phyloP scores from a whole-genome alignment of 2,329 filamentous ascomycete genomes.

The Diaporthe vaccinii region DNA sequence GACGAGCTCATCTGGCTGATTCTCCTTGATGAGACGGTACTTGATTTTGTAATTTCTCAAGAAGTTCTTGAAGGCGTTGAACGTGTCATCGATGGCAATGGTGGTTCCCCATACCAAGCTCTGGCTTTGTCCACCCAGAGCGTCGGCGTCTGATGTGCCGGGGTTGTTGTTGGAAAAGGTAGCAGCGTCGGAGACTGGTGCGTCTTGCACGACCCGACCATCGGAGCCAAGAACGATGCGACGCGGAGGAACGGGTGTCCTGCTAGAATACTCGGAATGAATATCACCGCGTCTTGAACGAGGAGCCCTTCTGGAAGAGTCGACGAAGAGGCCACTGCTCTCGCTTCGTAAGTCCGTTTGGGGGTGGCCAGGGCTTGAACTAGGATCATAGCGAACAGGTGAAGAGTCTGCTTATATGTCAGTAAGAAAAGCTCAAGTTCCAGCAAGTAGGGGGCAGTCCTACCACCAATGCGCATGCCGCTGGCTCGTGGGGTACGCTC shows the following conservation, averaged over 20 bases:
- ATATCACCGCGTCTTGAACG: slow-evolving; percentile 82
- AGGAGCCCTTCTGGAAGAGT: slow-evolving; percentile 59
- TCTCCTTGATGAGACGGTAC: slow-evolving; percentile 92
- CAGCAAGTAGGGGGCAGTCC: slow-evolving; percentile 43
- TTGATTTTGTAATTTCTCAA: slow-evolving; percentile 92
- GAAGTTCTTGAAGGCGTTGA: slow-evolving; percentile 91
- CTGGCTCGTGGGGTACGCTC: slow-evolving; percentile 81
- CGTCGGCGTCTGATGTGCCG: slow-evolving; percentile 91
- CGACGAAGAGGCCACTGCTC: slow-evolving; percentile 88
- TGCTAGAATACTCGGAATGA: slow-evolving; percentile 79
- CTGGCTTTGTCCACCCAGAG: slow-evolving; percentile 83
- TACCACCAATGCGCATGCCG: slow-evolving; percentile 73
- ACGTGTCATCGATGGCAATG: slow-evolving; percentile 91
- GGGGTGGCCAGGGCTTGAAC: slow-evolving; percentile 84
- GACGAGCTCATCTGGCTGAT: slow-evolving; percentile 81
- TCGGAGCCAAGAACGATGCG: slow-evolving; percentile 72
- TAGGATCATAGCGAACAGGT: slow-evolving; percentile 90
- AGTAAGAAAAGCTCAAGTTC: slow-evolving; percentile 2
- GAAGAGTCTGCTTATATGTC: slow-evolving; percentile 78
- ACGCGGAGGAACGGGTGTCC: slow-evolving; percentile 64
- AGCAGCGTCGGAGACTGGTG: slow-evolving; percentile 68
- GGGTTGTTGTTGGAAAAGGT: slow-evolving; percentile 78
- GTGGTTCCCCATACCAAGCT: slow-evolving; percentile 98
- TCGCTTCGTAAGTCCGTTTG: slow-evolving; percentile 84
- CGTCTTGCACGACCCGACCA: slow-evolving; percentile 70